A percentile compares a stretch with the other conserved stretches of the same genome.
These are phyloP conservation scores for Penicilliopsis zonata DNA, from an alignment of 495 filamentous ascomycete species.

Conservation along the genomic window DNA sequence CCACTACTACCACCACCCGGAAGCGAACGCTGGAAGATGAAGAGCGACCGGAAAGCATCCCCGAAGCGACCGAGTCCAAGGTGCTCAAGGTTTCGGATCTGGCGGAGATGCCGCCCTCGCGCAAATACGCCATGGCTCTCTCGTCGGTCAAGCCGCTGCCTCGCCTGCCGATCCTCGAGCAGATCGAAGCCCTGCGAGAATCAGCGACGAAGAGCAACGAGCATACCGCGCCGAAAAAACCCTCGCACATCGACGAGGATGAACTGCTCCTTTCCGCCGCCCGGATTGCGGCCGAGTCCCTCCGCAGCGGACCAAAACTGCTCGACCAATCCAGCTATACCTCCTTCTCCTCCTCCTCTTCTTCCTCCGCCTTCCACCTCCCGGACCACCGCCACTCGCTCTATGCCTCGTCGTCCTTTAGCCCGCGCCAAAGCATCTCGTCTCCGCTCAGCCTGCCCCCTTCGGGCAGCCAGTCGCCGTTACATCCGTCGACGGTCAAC, in stretches of 20 bases:
- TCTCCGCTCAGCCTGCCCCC: conserved; percentile 1
- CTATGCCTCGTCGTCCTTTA: not conserved
- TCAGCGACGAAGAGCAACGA: no score
- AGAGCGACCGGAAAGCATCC: not conserved
- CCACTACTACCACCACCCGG: no score
- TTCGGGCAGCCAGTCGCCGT: not conserved
- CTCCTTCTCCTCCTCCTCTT: not conserved
- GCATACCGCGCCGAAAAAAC: conserved; percentile 13
- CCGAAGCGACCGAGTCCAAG: not conserved
- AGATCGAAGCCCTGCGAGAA: conserved; percentile 16
- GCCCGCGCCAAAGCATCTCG: conserved; percentile 6
- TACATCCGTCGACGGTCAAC: conserved; percentile 11
- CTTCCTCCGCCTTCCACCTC: not conserved
- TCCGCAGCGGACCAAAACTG: conserved; percentile 24
- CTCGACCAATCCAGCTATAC: conserved; percentile 9
- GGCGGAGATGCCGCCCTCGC: conserved; percentile 1
- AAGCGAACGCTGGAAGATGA: conserved; percentile 7
- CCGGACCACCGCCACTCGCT: not conserved
- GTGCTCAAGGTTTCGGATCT: not conserved
- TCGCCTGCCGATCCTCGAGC: conserved; percentile 26
- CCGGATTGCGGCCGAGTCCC: conserved; percentile 29
- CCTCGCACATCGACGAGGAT: conserved; percentile 27
- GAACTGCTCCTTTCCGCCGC: conserved; percentile 30
- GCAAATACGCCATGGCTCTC: conserved; percentile 22
- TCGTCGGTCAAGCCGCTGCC: conserved; percentile 23